A percentile compares a stretch with the other conserved stretches of the same genome.
Conservation (phyloP, 495 filamentous ascomycete species). For the Neurospora tetrasperma region DNA sequence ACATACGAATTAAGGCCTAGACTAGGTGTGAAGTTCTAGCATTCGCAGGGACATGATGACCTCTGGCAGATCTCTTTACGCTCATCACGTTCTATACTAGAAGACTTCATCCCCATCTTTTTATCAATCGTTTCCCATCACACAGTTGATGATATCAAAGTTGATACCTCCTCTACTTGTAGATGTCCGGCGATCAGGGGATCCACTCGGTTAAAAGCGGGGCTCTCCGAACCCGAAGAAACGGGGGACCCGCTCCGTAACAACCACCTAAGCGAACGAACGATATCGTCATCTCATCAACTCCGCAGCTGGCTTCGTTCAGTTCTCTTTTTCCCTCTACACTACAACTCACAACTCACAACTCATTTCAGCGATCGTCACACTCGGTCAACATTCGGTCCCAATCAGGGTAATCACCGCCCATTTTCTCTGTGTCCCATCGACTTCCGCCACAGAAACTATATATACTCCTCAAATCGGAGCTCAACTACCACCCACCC, state of each 20-base stretch:
- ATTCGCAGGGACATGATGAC: not conserved
- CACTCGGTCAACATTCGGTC: not conserved
- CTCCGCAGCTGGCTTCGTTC: not conserved
- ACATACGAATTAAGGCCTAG: too few relatives aligned
- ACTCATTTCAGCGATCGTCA: not conserved
- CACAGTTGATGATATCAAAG: not conserved
- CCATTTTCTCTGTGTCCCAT: not conserved
- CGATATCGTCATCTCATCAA: not conserved
- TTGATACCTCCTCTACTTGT: too few relatives aligned
- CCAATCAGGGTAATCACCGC: not conserved
- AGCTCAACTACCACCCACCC: not conserved
- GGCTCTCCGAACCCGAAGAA: not conserved
- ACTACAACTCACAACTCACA: not conserved
- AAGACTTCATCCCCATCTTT: not conserved
- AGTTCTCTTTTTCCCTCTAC: not conserved
- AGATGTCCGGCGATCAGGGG: not conserved
- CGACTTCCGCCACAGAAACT: not conserved
- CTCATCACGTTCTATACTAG: not conserved
- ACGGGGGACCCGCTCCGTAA: not conserved
- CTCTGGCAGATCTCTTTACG: not conserved
- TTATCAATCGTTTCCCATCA: not conserved
- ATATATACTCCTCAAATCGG: not conserved
- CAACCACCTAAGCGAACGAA: not conserved
- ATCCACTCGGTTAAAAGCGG: not conserved
- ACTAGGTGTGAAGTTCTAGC: too few relatives aligned